Percentiles rank a stretch among this genome's conserved stretches.
Conservation (phyloP, 139 green algal genomes). For the Chlorella vulgaris region DNA sequence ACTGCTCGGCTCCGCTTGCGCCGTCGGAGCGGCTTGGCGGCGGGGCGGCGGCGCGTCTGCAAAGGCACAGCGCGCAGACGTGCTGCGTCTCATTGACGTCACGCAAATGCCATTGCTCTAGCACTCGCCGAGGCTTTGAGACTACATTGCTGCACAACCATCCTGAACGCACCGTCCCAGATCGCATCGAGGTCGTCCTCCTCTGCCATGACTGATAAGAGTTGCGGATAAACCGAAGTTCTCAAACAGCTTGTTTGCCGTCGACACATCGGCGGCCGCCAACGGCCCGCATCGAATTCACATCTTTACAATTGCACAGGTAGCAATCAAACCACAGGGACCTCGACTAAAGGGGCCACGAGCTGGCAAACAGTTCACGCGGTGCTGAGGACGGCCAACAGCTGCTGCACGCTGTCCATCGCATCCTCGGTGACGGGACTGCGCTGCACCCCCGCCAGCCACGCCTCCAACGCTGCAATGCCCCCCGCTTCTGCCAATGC, state of each 20-base stretch:
- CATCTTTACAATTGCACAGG: no score
- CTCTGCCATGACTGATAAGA: neutral
- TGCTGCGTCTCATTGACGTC: no score
- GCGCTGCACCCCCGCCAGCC: neutral
- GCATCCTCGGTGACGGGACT: constrained; percentile 8
- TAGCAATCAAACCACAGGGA: no score
- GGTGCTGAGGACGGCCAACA: constrained; percentile 2
- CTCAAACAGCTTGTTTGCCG: neutral
- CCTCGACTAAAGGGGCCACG: no score
- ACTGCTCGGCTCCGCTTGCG: neutral
- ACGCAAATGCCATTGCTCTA: no score
- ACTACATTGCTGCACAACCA: neutral
- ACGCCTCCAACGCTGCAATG: neutral
- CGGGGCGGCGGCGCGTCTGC: constrained; percentile 1
- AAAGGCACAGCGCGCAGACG: neutral
- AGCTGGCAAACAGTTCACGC: neutral
- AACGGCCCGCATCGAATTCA: no score
- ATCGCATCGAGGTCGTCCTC: constrained; percentile 35
- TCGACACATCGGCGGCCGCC: no score
- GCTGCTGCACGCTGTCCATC: neutral
- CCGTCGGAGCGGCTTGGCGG: neutral
- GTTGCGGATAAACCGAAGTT: neutral
- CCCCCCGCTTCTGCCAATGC: neutral
- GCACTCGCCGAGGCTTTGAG: neutral
- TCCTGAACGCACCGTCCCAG: constrained; percentile 20